Evolutionary conservation across 495 filamentous ascomycete species (phyloP).

Genomic region (Lophiostoma macrostomum): DNA sequence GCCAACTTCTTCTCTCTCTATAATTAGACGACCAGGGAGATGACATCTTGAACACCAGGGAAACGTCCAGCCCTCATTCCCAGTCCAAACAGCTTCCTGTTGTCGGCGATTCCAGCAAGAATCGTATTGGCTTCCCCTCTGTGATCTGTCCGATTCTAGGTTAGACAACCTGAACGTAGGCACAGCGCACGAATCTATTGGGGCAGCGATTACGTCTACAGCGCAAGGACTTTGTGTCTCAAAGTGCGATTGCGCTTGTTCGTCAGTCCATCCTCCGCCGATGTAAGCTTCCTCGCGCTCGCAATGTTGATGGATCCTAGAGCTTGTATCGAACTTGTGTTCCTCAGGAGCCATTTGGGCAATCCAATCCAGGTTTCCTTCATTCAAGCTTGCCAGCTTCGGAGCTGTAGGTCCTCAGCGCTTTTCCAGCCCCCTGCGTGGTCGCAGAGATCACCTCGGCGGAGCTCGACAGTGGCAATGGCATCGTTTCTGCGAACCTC

Average conservation of each 20-base stretch:
- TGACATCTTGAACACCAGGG: neutral
- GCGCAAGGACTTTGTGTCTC: neutral
- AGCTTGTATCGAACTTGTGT: neutral
- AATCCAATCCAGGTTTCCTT: neutral
- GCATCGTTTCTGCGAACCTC: no score
- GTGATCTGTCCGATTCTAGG: no score
- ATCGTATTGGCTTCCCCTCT: no score
- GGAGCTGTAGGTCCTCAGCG: no score
- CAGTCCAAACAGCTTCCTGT: no score
- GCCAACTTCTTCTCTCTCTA: no score
- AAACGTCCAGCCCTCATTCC: neutral
- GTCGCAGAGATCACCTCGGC: no score
- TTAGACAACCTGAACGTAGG: neutral
- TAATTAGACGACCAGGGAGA: no score
- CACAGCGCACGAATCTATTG: neutral
- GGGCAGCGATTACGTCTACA: neutral
- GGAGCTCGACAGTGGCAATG: no score
- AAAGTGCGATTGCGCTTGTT: neutral
- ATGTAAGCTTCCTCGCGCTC: neutral
- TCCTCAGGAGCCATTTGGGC: neutral
- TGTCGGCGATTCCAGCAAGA: no score
- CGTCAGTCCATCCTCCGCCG: neutral
- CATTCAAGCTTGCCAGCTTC: no score
- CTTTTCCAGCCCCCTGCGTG: no score
- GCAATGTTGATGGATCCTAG: neutral